Evolutionary conservation across 495 filamentous ascomycete species (phyloP).

Genomic region (Xylaria scruposa): DNA sequence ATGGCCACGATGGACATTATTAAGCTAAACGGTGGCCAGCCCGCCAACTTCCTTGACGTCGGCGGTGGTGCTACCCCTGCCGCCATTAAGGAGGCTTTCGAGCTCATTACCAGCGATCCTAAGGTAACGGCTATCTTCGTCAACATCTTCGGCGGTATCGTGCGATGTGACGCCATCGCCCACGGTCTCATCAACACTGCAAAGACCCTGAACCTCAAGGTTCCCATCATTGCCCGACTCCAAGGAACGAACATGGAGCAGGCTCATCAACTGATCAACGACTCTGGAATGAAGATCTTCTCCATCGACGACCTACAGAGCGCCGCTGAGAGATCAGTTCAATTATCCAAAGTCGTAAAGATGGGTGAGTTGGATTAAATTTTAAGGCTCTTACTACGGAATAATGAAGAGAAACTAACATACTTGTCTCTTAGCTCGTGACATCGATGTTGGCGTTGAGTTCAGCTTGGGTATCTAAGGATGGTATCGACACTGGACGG

Average conservation of each 20-base stretch:
- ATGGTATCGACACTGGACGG: constrained; percentile 38
- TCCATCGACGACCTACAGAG: constrained; percentile 97
- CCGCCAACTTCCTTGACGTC: constrained; percentile 98
- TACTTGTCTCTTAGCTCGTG: constrained; percentile 67
- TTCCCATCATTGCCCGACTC: constrained; percentile 93
- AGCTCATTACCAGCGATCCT: constrained; percentile 96
- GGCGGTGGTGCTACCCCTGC: constrained; percentile 96
- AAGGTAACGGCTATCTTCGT: constrained; percentile 99
- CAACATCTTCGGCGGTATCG: constrained; percentile 99
- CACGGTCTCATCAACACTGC: constrained; percentile 95
- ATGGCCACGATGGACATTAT: constrained; percentile 99
- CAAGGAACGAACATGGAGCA: constrained; percentile 99
- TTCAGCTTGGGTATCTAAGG: constrained; percentile 93
- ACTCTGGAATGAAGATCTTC: constrained; percentile 99
- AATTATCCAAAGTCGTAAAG: constrained; percentile 99
- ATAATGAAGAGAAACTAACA: constrained; percentile 16
- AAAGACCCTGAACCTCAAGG: constrained; percentile 89
- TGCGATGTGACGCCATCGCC: constrained; percentile 96
- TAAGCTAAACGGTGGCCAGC: constrained; percentile 96
- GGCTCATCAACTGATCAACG: constrained; percentile 94
- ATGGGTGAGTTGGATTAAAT: constrained; percentile 68
- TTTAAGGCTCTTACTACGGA: constrained; percentile 22
- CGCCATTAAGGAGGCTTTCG: constrained; percentile 96
- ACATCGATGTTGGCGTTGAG: constrained; percentile 97
- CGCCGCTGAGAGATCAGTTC: constrained; percentile 97